phyloP scores from a whole-genome alignment of 225 moss, liverwort and hornwort species.

The Lunularia cruciata region DNA sequence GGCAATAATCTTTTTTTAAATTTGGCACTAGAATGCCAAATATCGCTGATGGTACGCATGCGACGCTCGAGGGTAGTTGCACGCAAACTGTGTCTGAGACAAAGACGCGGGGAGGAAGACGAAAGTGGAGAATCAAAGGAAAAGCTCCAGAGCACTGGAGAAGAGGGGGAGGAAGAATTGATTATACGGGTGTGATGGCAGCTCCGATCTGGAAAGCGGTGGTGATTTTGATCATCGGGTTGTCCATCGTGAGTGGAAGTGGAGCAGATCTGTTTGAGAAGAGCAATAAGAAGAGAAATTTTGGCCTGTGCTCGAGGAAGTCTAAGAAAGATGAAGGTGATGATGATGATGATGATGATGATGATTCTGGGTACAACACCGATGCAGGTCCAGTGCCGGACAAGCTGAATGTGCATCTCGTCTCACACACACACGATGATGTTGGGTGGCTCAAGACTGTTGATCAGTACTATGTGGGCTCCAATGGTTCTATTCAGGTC shows the following conservation, averaged over 20 bases:
- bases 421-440: constrained; percentile 92
- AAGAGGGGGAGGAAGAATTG: not conserved
- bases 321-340: constrained; percentile 13
- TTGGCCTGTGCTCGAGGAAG: constrained; percentile 5
- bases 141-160: not conserved
- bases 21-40: too few species aligned
- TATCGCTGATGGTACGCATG: too few species aligned
- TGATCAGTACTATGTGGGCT: constrained; percentile 95
- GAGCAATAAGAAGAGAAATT: too few species aligned
- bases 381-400: constrained; percentile 49
- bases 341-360: constrained; percentile 14
- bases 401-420: constrained; percentile 91
- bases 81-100: too few species aligned
- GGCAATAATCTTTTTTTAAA: too few species aligned
- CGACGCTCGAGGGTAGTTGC: too few species aligned
- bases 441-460: constrained; percentile 99
- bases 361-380: constrained; percentile 48
- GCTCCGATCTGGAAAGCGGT: constrained; percentile 1
- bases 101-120: too few species aligned
- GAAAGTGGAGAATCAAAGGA: too few species aligned
- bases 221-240: constrained; percentile 1
- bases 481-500: constrained; percentile 95
- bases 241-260: not conserved
- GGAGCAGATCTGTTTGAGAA: not conserved
- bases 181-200: too few species aligned